Evolutionary conservation across 2,329 filamentous ascomycete species (phyloP), one percentile per base, ranked within the genome.

Genomic region (Paecilomyces niveus): DNA sequence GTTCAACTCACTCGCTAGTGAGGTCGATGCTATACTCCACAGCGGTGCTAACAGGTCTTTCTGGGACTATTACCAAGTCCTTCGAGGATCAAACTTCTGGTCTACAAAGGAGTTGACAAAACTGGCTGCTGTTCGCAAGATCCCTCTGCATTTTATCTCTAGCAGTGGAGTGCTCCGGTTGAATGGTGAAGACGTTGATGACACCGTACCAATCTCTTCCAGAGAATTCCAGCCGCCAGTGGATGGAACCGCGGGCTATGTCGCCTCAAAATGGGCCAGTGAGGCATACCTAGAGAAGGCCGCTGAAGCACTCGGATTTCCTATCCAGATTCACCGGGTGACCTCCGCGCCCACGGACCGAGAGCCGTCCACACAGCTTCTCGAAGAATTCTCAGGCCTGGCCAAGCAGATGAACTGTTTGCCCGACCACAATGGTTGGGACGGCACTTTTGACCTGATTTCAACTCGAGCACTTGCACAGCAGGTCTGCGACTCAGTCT

Each of bases 251-350:
- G 61, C 72, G 18, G 76, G 75, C 1, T 79, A 78, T 56, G 62
- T 65, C 2, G 70, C 72, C 1, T 61, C 65, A 13, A 77, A 77
- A 58, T 78, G 76, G 76, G 73, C 69, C 0, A 67, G 67, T 51
- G 76, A 79, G 63, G 60, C 63, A 3, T 63, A 73, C 26, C 67
- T 79, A 0, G 75, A 78, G 59, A 58, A 60, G 1, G 61, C 64
- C 21, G 58, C 35, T n/a, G 35, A 29, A 29, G 26, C 7, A 6
- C 26, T 29, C 26, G 26, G 26, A 29, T 4, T 29, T 29, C 26
- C 26, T 29, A 29, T 29, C 26, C 26, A 29, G 26, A 29, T 29
- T 29, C 26, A 29, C 26, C 4, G 26, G 26, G 26, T 29, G 26
- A 29, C 26, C 26, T 29, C 26, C 26, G 26, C 26, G 7, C 3